A percentile compares a stretch with the other conserved stretches of the same genome.
These are phyloP conservation scores for Lichenothelia convexa DNA, from an alignment of 495 filamentous ascomycete genomes.

Conservation along the genomic window DNA sequence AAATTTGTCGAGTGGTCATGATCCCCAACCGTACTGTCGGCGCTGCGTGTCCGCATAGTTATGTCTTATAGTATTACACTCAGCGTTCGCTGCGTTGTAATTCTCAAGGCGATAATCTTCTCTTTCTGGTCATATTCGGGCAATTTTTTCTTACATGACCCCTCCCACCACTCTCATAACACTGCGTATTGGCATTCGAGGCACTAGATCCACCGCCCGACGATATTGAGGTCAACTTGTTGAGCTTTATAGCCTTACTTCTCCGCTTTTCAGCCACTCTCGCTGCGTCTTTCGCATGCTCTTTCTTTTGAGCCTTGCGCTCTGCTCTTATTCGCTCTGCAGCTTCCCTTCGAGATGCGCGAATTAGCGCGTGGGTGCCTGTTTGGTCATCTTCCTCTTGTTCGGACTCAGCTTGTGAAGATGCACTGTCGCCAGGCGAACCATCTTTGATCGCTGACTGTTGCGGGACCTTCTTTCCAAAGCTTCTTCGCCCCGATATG, in stretches of 20 bases:
- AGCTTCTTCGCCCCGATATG: conserved; percentile 26
- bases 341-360: conserved; percentile 14
- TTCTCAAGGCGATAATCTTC: too few relatives aligned
- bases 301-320: conserved; percentile 16
- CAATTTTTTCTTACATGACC: too few relatives aligned
- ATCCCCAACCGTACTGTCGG: background rate
- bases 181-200: too few relatives aligned
- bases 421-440: too few relatives aligned
- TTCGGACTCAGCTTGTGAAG: conserved; percentile 24
- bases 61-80: background rate
- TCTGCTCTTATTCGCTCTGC: conserved; percentile 12
- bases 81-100: background rate
- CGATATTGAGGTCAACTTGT: conserved; percentile 33
- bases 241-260: conserved; percentile 41
- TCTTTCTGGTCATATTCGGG: too few relatives aligned
- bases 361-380: conserved; percentile 18
- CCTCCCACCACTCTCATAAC: too few relatives aligned
- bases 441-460: too few relatives aligned
- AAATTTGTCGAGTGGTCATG: too few relatives aligned
- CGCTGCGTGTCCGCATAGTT: background rate
- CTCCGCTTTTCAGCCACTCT: conserved; percentile 30
- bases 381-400: conserved; percentile 22
- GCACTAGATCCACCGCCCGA: conserved; percentile 12
- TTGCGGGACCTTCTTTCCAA: too few relatives aligned
- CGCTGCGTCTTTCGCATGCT: conserved; percentile 13